Evolutionary conservation across 768 basidiomycete genomes (phyloP).

Genomic region (Sporobolomyces phaffii): DNA sequence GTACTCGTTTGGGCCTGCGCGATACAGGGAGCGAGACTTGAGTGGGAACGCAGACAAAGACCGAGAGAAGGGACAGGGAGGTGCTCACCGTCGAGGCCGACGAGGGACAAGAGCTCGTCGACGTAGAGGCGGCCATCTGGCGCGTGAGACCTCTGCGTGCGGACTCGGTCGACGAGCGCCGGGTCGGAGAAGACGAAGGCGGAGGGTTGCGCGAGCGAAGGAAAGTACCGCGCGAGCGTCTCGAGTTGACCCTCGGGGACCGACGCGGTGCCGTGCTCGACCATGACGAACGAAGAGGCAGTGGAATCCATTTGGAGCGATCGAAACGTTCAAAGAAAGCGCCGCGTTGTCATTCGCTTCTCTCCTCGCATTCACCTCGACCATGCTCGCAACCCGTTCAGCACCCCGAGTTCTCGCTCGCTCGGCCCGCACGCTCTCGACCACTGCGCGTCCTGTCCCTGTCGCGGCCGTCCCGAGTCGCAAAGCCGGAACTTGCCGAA

Average conservation of each 20-base stretch:
- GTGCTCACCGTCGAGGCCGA: background rate
- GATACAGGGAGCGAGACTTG: background rate
- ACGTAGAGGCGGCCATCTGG: constrained; percentile 21
- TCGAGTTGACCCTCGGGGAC: background rate
- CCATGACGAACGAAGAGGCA: constrained; percentile 15
- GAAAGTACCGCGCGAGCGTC: background rate
- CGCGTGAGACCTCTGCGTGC: background rate
- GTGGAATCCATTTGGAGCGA: constrained; percentile 13
- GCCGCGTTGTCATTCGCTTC: too few species aligned
- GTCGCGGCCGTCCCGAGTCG: too few species aligned
- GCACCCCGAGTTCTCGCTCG: constrained; percentile 7
- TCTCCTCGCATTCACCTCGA: background rate
- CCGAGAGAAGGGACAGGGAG: background rate
- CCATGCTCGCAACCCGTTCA: constrained; percentile 18
- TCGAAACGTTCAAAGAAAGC: too few species aligned
- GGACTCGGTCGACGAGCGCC: background rate
- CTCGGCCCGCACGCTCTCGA: constrained; percentile 9
- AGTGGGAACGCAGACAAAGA: background rate
- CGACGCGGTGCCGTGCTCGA: background rate
- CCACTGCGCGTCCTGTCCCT: background rate
- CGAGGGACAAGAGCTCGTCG: constrained; percentile 13
- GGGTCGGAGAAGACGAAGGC: background rate
- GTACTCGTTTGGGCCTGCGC: background rate
- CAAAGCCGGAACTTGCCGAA: constrained; percentile 10
- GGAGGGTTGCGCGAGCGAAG: background rate